Evolutionary conservation across 2,329 filamentous ascomycete genomes (phyloP).

Genomic region (Pseudocercospora cruenta): DNA sequence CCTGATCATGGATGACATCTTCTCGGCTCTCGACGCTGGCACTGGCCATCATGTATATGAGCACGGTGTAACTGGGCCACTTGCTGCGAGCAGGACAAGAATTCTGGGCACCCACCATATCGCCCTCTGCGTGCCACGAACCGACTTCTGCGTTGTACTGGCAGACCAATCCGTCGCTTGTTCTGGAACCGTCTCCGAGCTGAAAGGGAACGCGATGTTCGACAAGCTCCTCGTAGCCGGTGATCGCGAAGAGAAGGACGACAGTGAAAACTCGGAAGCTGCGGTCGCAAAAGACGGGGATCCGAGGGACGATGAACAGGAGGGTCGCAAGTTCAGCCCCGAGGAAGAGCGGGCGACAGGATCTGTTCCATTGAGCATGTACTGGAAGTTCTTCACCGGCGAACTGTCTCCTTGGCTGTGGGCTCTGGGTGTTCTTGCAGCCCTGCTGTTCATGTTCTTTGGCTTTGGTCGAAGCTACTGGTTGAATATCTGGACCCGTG

Average conservation of each 20-base stretch:
- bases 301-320: background rate
- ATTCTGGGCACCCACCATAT: slow-evolving; percentile 84
- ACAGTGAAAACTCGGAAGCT: background rate
- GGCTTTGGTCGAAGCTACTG: background rate
- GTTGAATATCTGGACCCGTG: background rate
- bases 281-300: background rate
- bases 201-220: background rate
- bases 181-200: background rate
- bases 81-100: slow-evolving; percentile 78
- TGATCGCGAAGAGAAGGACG: background rate
- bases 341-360: background rate
- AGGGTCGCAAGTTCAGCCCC: background rate
- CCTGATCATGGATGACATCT: slow-evolving; percentile 61
- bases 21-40: slow-evolving; percentile 57
- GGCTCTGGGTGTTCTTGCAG: background rate
- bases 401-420: background rate
- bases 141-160: too few species aligned
- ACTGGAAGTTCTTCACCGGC: background rate
- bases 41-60: slow-evolving; percentile 76
- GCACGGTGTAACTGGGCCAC: slow-evolving; percentile 80
- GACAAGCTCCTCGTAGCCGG: background rate
- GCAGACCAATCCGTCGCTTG: background rate
- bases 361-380: background rate
- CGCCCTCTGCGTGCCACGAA: background rate
- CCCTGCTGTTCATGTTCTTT: background rate